These are phyloP conservation scores for Naganishia friedmannii DNA, from an alignment of 768 basidiomycete genomes.

Conservation along the genomic window DNA sequence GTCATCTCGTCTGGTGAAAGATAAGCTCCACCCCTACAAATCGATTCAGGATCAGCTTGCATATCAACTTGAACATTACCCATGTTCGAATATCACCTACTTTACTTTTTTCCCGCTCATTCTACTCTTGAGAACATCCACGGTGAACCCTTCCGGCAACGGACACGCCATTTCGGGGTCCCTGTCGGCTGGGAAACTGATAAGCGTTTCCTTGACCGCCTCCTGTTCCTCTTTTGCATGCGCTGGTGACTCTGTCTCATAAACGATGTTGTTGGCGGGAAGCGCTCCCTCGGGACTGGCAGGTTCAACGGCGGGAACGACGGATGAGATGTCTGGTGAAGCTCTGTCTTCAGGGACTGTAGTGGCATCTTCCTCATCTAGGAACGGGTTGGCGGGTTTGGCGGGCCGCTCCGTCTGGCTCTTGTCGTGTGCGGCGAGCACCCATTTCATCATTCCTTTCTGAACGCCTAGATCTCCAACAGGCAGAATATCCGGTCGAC, in stretches of 20 bases:
- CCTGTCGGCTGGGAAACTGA: slow-evolving; percentile 13
- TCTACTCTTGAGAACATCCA: slow-evolving; percentile 42
- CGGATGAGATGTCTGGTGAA: background rate
- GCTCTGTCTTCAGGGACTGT: background rate
- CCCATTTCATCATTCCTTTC: slow-evolving; percentile 51
- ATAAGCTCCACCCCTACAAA: slow-evolving; percentile 53
- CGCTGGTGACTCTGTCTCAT: background rate
- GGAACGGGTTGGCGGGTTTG: background rate
- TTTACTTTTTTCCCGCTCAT: slow-evolving; percentile 49
- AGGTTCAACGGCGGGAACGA: slow-evolving; percentile 15
- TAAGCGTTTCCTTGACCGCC: slow-evolving; percentile 11
- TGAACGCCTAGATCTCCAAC: slow-evolving; percentile 80
- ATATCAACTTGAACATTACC: background rate
- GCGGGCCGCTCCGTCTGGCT: background rate
- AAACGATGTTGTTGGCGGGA: slow-evolving; percentile 20
- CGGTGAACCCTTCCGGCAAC: slow-evolving; percentile 37
- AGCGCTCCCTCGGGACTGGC: slow-evolving; percentile 12
- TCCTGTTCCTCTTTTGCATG: slow-evolving; percentile 6
- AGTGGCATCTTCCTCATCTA: background rate
- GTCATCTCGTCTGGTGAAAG: slow-evolving; percentile 81
- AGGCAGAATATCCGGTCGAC: slow-evolving; percentile 76
- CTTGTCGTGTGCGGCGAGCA: slow-evolving; percentile 43
- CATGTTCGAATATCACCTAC: slow-evolving; percentile 32
- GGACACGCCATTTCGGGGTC: slow-evolving; percentile 29
- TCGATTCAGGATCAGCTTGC: background rate